A percentile compares a stretch with the other conserved stretches of the same genome.
Evolutionary conservation across 106 monocot species (phyloP).

Genomic region (Phalaenopsis equestris): DNA sequence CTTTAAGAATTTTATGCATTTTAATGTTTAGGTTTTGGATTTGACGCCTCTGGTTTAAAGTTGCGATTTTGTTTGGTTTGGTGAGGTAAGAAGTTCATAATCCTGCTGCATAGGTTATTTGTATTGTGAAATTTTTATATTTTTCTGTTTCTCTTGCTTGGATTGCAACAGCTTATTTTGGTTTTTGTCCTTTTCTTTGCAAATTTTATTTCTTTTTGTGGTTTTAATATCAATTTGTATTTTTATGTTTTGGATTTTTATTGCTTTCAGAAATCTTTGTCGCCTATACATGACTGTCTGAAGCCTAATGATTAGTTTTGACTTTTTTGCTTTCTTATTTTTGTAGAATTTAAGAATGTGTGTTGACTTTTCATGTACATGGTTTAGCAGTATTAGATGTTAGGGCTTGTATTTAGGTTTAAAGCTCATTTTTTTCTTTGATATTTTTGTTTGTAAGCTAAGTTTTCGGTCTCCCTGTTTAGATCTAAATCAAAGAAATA

Average conservation of each 20-base stretch:
- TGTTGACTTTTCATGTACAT: not conserved
- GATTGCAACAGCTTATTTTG: not conserved
- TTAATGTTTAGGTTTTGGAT: not conserved
- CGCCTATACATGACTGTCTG: too few relatives aligned
- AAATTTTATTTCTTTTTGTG: not conserved
- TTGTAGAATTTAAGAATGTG: too few relatives aligned
- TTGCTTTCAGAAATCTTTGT: too few relatives aligned
- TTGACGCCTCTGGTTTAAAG: not conserved
- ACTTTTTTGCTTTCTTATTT: too few relatives aligned
- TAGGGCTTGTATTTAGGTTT: not conserved
- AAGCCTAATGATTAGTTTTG: too few relatives aligned
- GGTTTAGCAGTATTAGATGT: not conserved
- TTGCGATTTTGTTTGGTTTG: not conserved
- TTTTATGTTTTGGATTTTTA: too few relatives aligned
- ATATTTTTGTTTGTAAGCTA: not conserved
- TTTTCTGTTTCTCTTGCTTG: not conserved
- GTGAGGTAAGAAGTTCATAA: not conserved
- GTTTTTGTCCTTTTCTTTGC: not conserved
- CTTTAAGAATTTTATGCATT: not conserved
- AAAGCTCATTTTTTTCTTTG: not conserved
- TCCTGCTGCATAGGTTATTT: not conserved
- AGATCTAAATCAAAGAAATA: not conserved
- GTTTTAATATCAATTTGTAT: too few relatives aligned
- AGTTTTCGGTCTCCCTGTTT: not conserved
- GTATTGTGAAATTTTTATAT: not conserved